Conservation (phyloP, 495 filamentous ascomycete genomes). For the Hyphodiscus hymeniophilus region DNA sequence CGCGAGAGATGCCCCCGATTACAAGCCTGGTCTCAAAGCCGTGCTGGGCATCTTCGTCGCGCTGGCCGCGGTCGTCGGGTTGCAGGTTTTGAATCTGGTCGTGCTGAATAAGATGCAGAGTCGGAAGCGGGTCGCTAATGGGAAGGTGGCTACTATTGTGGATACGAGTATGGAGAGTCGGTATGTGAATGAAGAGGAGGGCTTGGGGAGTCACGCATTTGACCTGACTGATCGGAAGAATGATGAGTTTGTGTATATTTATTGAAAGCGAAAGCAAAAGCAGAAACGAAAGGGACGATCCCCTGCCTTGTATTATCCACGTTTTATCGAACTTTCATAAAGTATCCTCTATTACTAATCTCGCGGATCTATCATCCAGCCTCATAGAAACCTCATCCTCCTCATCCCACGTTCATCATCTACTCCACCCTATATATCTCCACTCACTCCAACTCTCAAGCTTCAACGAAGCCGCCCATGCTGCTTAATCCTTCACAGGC, state of each 20-base stretch:
- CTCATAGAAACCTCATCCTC: too few relatives aligned
- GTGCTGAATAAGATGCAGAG: constrained; percentile 47
- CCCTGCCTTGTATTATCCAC: not conserved
- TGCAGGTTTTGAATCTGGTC: constrained; percentile 44
- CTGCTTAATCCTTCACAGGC: constrained; percentile 7
- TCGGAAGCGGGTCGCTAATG: constrained; percentile 42
- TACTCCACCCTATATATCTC: too few relatives aligned
- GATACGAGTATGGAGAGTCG: constrained; percentile 46
- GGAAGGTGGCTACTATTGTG: constrained; percentile 46
- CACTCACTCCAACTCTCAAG: too few relatives aligned
- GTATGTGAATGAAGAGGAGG: constrained; percentile 23
- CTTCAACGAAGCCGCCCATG: too few relatives aligned
- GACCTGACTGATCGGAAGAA: constrained; percentile 58
- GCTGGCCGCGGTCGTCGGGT: constrained; percentile 36
- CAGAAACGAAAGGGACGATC: too few relatives aligned
- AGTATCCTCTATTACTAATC: too few relatives aligned
- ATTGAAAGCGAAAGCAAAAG: constrained; percentile 35
- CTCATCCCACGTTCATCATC: too few relatives aligned
- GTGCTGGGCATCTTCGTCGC: constrained; percentile 50
- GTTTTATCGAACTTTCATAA: not conserved
- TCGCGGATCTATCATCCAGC: too few relatives aligned
- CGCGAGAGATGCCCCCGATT: constrained; percentile 48
- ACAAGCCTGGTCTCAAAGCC: constrained; percentile 45
- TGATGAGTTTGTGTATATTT: constrained; percentile 61
- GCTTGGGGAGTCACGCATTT: constrained; percentile 32